A percentile compares a stretch with the other conserved stretches of the same genome.
phyloP scores from a whole-genome alignment of 257 asterid genomes.

The Cinchona pubescens region DNA sequence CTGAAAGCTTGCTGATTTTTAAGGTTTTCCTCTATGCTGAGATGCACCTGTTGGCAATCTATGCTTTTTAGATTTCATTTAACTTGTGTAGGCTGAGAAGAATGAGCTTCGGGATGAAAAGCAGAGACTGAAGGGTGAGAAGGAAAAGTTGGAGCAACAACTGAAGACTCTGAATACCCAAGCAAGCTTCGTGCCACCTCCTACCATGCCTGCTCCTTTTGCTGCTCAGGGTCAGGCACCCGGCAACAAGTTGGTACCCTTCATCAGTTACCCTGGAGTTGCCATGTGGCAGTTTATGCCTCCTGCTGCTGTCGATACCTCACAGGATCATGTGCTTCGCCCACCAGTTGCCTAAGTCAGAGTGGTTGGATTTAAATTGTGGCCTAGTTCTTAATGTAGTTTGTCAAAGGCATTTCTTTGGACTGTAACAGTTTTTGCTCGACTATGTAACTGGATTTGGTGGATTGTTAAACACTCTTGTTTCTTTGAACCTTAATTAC shows the following conservation, averaged over 20 bases:
- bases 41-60: not conserved
- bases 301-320: constrained; percentile 92
- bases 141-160: constrained; percentile 91
- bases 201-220: constrained; percentile 57
- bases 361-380: constrained; percentile 9
- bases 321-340: constrained; percentile 95
- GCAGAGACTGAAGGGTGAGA: constrained; percentile 80
- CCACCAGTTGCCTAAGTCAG: constrained; percentile 82
- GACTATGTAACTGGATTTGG: constrained; percentile 40
- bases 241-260: constrained; percentile 80
- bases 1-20: not conserved
- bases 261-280: constrained; percentile 87
- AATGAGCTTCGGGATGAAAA: constrained; percentile 92
- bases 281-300: constrained; percentile 99
- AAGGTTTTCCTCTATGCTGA: not conserved
- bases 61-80: not conserved
- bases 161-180: constrained; percentile 60
- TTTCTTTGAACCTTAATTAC: constrained; percentile 14
- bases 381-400: constrained; percentile 31
- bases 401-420: constrained; percentile 24
- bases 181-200: constrained; percentile 51
- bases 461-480: constrained; percentile 28
- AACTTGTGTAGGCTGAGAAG: constrained; percentile 62
- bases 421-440: constrained; percentile 33
- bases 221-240: constrained; percentile 59